These are phyloP conservation scores for Elongisporangium anandrum DNA, from an alignment of 352 stramenopile genomes.

Conservation along the genomic window DNA sequence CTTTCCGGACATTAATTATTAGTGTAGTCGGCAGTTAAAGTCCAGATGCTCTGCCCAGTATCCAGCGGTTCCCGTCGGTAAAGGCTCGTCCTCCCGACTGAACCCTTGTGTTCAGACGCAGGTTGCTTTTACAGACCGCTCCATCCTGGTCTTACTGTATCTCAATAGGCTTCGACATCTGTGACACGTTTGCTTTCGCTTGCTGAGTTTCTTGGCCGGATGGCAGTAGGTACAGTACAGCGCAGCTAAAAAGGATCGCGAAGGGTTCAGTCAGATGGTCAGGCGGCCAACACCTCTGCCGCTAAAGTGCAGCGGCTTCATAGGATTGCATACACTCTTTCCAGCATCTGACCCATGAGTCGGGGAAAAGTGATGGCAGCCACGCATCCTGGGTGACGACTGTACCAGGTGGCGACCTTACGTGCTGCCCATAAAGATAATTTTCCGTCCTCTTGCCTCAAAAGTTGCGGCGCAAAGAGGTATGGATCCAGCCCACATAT, in stretches of 20 bases:
- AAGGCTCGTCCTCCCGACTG: neutral
- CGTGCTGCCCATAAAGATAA: neutral
- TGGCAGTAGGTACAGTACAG: neutral
- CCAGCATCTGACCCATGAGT: neutral
- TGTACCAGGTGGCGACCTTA: neutral
- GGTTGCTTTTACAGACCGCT: neutral
- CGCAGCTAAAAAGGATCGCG: neutral
- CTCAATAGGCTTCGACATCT: neutral
- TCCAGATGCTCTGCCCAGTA: neutral
- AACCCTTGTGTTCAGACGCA: neutral
- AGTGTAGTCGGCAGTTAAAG: too few relatives aligned
- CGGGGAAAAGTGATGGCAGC: neutral
- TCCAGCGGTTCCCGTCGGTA: neutral
- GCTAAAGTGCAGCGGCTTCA: neutral
- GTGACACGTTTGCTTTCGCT: neutral
- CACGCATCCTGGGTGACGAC: neutral
- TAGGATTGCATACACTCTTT: neutral
- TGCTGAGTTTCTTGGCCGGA: neutral
- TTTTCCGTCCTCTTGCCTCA: neutral
- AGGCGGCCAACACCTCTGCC: neutral
- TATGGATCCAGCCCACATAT: neutral
- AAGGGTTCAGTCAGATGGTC: neutral
- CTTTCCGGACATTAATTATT: too few relatives aligned
- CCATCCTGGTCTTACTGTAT: neutral
- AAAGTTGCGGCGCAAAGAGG: neutral